Percentiles rank a stretch among this genome's conserved stretches.
Evolutionary conservation across 2,329 filamentous ascomycete genomes (phyloP).

Genomic region (Xylaria sp.): DNA sequence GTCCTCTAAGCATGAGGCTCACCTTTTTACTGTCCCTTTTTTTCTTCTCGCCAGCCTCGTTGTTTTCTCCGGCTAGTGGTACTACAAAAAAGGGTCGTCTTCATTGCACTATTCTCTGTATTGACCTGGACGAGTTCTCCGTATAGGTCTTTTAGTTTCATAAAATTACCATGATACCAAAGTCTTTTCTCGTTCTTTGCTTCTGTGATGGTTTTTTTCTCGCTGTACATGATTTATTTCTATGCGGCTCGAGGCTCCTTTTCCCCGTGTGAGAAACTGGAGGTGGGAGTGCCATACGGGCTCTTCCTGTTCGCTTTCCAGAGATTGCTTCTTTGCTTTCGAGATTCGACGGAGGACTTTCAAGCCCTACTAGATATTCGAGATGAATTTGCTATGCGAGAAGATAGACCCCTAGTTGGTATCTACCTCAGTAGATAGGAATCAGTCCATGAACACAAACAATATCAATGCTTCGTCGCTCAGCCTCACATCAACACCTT

Average conservation of each 20-base stretch:
- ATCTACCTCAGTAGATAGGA: background rate
- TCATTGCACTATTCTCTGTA: slow-evolving; percentile 40
- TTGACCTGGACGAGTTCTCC: slow-evolving; percentile 38
- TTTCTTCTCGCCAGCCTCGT: slow-evolving; percentile 32
- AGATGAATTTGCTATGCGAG: background rate
- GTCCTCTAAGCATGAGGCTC: slow-evolving; percentile 28
- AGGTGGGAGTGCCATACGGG: background rate
- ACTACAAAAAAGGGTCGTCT: slow-evolving; percentile 38
- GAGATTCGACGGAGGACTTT: background rate
- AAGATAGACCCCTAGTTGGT: background rate
- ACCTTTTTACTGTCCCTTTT: background rate
- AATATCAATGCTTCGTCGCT: background rate
- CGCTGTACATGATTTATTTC: background rate
- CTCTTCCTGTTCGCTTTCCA: background rate
- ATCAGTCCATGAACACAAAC: background rate
- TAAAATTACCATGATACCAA: slow-evolving; percentile 43
- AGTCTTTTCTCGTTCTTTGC: slow-evolving; percentile 19
- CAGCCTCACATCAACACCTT: background rate
- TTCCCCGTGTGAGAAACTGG: background rate
- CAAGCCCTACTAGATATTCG: background rate
- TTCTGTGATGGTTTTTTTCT: background rate
- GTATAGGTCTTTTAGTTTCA: slow-evolving; percentile 45
- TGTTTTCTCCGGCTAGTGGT: slow-evolving; percentile 39
- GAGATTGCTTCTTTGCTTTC: background rate
- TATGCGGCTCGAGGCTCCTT: too few relatives aligned